These are phyloP conservation scores for Leccinum uliginosum DNA, from an alignment of 768 basidiomycete genomes.

Conservation along the genomic window DNA sequence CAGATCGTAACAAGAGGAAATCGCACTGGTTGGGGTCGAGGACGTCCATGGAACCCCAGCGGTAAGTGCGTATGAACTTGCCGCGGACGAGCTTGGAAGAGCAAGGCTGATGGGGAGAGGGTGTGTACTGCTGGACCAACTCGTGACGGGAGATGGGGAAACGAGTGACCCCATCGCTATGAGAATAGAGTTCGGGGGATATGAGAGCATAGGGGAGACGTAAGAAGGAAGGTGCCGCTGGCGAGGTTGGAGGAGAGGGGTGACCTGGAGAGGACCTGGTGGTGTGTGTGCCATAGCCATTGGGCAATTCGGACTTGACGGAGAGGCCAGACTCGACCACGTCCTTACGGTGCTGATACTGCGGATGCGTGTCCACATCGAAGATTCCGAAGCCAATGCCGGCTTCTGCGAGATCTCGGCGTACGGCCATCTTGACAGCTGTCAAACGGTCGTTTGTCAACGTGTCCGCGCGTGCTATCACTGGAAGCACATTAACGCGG, in stretches of 20 bases:
- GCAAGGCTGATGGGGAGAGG: slow-evolving; percentile 43
- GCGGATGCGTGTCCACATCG: slow-evolving; percentile 62
- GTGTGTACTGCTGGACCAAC: slow-evolving; percentile 69
- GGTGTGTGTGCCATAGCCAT: slow-evolving; percentile 46
- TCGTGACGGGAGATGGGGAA: slow-evolving; percentile 61
- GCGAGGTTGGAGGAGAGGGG: slow-evolving; percentile 65
- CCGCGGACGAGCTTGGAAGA: slow-evolving; percentile 48
- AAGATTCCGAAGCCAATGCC: slow-evolving; percentile 90
- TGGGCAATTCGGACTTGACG: slow-evolving; percentile 48
- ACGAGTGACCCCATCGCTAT: slow-evolving; percentile 73
- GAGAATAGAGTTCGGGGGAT: slow-evolving; percentile 79
- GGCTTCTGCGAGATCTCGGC: slow-evolving; percentile 75
- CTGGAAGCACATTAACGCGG: slow-evolving; percentile 84
- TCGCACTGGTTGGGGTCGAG: slow-evolving; percentile 78
- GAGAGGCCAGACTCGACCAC: slow-evolving; percentile 38
- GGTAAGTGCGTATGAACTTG: slow-evolving; percentile 67
- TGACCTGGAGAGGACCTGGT: slow-evolving; percentile 50
- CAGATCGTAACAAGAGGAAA: slow-evolving; percentile 69
- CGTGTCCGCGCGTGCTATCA: slow-evolving; percentile 76
- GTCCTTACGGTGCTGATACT: slow-evolving; percentile 41
- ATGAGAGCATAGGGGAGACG: slow-evolving; percentile 82
- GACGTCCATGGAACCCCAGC: slow-evolving; percentile 83
- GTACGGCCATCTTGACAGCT: slow-evolving; percentile 74
- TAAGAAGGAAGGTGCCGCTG: slow-evolving; percentile 53
- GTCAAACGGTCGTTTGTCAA: slow-evolving; percentile 79